Base-by-base conservation (phyloP, 208 protist species). In the Herpetomonas tarakana region DNA sequence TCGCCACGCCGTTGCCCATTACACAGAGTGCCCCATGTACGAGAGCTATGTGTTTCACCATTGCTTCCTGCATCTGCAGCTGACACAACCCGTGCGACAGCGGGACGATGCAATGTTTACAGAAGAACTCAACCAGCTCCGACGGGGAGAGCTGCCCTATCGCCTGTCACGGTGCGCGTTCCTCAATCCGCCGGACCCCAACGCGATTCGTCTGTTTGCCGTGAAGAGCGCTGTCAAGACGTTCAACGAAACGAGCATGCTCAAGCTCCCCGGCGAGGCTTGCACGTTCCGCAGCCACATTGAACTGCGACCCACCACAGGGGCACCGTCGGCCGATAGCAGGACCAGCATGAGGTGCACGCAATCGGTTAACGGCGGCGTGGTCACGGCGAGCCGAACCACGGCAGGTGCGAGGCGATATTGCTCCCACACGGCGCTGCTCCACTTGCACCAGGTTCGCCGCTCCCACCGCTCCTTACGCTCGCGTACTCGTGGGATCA, bases 161-260 rank as follows among this genome's bases (percentile, higher is more conserved):
- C 75, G 85, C 21, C 27, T 95, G 4, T 78, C 81, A 0, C 78
- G 79, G 19, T 89, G 75, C 21, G 81, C 79, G 2, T 39, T 66
- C n/a, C 22, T 88, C 1, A 95, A 95, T 49, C 53, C 71, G 0
- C 39, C 59, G 6, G 74, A 82, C 27, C 59, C 59, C n/a, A 53
- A 52, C 44, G 89, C 89, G 0, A 74, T 95, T 60, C 85, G 75
- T n/a, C 66, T 95, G 11, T 83, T 90, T 58, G 71, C 86, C 0
- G 85, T 72, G 7, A 83, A 78, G 57, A 56, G 70, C 7, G 69
- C 73, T 0, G 89, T 91, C 39, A 71, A 64, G 28, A 81, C 75
- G 56, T 89, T 73, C 75, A 92, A 95, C 50, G 76, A 76, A 21
- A n/a, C 22, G 3, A 82, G 78, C 26, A 81, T 95, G 78, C 58